phyloP scores from a whole-genome alignment of 2,329 filamentous ascomycete genomes.

The Neurospora sp. region DNA sequence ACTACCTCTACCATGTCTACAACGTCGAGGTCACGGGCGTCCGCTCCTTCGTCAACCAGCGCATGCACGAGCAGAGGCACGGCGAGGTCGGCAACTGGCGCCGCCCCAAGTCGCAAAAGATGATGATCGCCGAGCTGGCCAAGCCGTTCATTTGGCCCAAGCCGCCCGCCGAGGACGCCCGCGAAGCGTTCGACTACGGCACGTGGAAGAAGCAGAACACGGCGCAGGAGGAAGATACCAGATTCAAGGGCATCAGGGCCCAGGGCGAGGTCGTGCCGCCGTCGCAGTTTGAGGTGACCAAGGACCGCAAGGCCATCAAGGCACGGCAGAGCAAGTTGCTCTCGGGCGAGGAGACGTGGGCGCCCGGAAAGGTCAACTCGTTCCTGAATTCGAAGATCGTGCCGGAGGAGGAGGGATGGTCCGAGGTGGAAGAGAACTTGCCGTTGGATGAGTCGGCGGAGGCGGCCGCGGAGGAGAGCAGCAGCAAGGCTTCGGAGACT shows the following conservation, averaged over 20 bases:
- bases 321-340: constrained; percentile 46
- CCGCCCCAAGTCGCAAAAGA: constrained; percentile 67
- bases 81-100: constrained; percentile 46
- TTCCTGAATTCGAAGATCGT: constrained; percentile 2
- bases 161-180: constrained; percentile 50
- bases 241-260: constrained; percentile 24
- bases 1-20: constrained; percentile 88
- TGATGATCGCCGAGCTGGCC: constrained; percentile 87
- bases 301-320: constrained; percentile 36
- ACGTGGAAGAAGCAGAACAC: constrained; percentile 44
- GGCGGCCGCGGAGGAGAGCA: neutral
- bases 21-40: constrained; percentile 61
- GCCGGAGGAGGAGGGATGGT: constrained; percentile 10
- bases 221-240: constrained; percentile 31
- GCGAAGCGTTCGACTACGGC: constrained; percentile 54
- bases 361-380: neutral
- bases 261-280: constrained; percentile 24
- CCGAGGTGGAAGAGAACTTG: constrained; percentile 16
- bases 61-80: constrained; percentile 33
- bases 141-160: constrained; percentile 84
- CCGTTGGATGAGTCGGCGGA: constrained; percentile 7
- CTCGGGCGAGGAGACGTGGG: constrained; percentile 9
- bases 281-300: constrained; percentile 2
- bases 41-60: constrained; percentile 69
- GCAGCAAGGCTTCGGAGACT: neutral